A percentile compares a stretch with the other conserved stretches of the same genome.
Evolutionary conservation across 2,329 filamentous ascomycete species (phyloP).

Genomic region (Lanzia echinophila): DNA sequence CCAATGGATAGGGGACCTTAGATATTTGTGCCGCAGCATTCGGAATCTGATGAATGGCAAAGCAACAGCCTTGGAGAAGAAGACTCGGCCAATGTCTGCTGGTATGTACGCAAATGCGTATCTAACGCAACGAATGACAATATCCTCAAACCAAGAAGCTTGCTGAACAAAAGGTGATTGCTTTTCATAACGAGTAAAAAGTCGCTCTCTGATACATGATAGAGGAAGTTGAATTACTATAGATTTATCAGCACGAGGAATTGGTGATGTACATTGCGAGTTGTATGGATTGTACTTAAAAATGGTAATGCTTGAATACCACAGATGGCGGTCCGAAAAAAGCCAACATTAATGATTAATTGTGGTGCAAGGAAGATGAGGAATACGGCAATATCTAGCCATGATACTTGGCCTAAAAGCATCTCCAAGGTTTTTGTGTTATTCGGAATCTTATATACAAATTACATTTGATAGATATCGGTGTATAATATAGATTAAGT

Average conservation of each 20-base stretch:
- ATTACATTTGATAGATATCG: not conserved
- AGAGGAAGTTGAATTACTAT: slow-evolving; percentile 53
- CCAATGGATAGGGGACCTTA: slow-evolving; percentile 58
- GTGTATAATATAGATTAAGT: too few species aligned
- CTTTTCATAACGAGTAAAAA: slow-evolving; percentile 38
- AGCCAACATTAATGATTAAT: slow-evolving; percentile 59
- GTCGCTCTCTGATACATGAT: slow-evolving; percentile 52
- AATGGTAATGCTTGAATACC: slow-evolving; percentile 61
- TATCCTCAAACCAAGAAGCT: slow-evolving; percentile 68
- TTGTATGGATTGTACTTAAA: slow-evolving; percentile 45
- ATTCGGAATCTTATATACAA: not conserved
- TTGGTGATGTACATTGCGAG: not conserved
- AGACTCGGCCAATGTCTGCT: slow-evolving; percentile 61
- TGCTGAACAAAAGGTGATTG: slow-evolving; percentile 59
- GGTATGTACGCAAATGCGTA: slow-evolving; percentile 71
- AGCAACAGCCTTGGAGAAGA: slow-evolving; percentile 68
- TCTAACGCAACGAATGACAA: slow-evolving; percentile 69
- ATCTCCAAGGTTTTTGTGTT: slow-evolving; percentile 37
- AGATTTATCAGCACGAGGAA: slow-evolving; percentile 11
- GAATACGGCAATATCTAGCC: slow-evolving; percentile 70
- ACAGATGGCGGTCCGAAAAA: slow-evolving; percentile 51
- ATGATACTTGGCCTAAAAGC: slow-evolving; percentile 68
- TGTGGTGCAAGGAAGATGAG: slow-evolving; percentile 65
- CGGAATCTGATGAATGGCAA: slow-evolving; percentile 70
- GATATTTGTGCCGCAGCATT: slow-evolving; percentile 64